Evolutionary conservation across 495 filamentous ascomycete species (phyloP).

Genomic region (Bacidia gigantensis): DNA sequence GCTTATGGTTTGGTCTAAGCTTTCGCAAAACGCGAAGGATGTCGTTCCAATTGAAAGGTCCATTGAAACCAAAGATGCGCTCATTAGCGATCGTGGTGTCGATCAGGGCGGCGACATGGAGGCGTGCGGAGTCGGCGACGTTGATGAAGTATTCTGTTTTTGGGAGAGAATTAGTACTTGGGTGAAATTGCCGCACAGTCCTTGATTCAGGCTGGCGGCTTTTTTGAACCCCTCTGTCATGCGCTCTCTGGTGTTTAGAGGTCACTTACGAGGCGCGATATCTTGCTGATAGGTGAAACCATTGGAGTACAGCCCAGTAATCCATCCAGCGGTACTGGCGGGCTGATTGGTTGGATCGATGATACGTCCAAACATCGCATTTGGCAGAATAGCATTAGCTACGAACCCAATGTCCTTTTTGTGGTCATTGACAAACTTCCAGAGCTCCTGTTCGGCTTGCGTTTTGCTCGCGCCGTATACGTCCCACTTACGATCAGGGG

Average conservation of each 20-base stretch:
- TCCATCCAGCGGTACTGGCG: constrained; percentile 18
- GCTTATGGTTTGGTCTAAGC: constrained; percentile 16
- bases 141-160: constrained; percentile 31
- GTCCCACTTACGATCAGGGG: constrained; percentile 16
- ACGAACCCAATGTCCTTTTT: constrained; percentile 30
- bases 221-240: too few species aligned
- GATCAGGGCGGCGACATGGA: constrained; percentile 36
- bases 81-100: constrained; percentile 27
- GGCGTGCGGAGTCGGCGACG: constrained; percentile 33
- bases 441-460: constrained; percentile 36
- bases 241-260: too few species aligned
- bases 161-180: not conserved
- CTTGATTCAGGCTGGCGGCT: too few species aligned
- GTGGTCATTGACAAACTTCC: constrained; percentile 37
- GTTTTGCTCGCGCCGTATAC: constrained; percentile 44
- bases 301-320: constrained; percentile 20
- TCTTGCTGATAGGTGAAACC: constrained; percentile 8
- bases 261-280: not conserved
- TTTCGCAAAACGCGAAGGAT: constrained; percentile 17
- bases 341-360: constrained; percentile 17
- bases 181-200: too few species aligned
- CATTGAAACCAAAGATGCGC: constrained; percentile 35
- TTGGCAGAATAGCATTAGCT: constrained; percentile 40
- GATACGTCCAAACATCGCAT: constrained; percentile 24
- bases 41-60: constrained; percentile 25